Percentiles rank a stretch among this genome's conserved stretches.
Evolutionary conservation across 768 basidiomycete genomes (phyloP).

Genomic region (Macrolepiota dolichaula): DNA sequence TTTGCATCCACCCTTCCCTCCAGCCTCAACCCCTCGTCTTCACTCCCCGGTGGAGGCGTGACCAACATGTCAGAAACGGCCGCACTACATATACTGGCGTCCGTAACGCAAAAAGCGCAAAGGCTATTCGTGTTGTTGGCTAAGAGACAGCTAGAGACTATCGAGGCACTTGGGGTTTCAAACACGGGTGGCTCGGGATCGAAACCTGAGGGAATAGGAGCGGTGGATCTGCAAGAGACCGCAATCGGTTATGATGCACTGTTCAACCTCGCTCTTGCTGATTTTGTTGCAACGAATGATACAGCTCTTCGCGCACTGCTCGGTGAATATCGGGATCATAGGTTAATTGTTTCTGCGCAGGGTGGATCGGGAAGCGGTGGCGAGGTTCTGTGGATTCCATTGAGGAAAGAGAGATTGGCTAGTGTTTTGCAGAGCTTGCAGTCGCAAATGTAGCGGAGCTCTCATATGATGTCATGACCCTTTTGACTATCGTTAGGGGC

Average conservation of each 20-base stretch:
- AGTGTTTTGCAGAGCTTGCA: conserved; percentile 35
- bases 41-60: neutral
- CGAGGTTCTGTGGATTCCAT: conserved; percentile 83
- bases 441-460: conserved; percentile 1
- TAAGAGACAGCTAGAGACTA: conserved; percentile 60
- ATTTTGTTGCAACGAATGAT: conserved; percentile 86
- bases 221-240: conserved; percentile 45
- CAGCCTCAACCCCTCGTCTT: conserved; percentile 23
- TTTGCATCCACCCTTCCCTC: conserved; percentile 15
- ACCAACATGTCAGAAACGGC: conserved; percentile 70
- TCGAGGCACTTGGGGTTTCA: conserved; percentile 38
- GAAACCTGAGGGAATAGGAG: conserved; percentile 8
- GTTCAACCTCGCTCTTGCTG: conserved; percentile 60
- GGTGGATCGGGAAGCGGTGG: conserved; percentile 37
- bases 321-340: conserved; percentile 91
- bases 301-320: conserved; percentile 78
- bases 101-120: conserved; percentile 84
- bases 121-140: conserved; percentile 77
- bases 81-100: conserved; percentile 77
- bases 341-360: conserved; percentile 60
- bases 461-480: no score
- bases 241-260: conserved; percentile 65
- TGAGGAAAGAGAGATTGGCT: conserved; percentile 71
- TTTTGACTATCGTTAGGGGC: no score
- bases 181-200: neutral